Evolutionary conservation across 768 basidiomycete genomes (phyloP).

Genomic region (Chalciporus piperatus): DNA sequence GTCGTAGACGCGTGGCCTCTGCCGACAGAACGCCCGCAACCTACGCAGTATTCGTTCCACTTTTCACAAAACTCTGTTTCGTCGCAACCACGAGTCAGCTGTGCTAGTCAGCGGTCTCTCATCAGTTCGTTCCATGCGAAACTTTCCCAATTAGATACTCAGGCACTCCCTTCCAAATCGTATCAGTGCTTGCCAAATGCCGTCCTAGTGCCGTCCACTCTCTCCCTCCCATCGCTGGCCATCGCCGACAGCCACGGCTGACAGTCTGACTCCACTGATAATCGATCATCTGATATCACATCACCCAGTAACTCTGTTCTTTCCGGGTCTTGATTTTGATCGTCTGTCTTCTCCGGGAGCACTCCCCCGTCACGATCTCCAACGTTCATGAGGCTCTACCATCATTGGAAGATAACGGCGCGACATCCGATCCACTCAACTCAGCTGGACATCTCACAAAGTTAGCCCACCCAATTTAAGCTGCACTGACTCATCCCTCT

Average conservation of each 20-base stretch:
- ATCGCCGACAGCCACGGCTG: constrained; percentile 17
- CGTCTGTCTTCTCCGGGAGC: background rate
- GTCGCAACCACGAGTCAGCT: background rate
- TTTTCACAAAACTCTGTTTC: too few relatives aligned
- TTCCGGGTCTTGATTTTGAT: background rate
- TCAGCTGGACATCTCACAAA: constrained; percentile 6
- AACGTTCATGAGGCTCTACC: constrained; percentile 2
- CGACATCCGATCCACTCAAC: background rate
- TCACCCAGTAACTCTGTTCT: background rate
- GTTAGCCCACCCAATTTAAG: constrained; percentile 1
- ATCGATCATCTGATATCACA: constrained; percentile 8
- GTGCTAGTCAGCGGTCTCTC: too few relatives aligned
- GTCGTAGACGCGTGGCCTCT: constrained; percentile 13
- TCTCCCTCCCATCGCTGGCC: constrained; percentile 13
- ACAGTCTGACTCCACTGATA: constrained; percentile 14
- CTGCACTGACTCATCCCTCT: constrained; percentile 5
- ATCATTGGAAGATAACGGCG: constrained; percentile 9
- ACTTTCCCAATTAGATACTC: constrained; percentile 16
- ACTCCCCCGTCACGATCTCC: background rate
- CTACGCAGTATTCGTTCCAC: background rate
- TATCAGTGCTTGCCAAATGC: too few relatives aligned
- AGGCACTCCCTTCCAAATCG: constrained; percentile 10
- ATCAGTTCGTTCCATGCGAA: background rate
- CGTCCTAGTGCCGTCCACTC: too few relatives aligned
- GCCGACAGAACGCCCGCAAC: constrained; percentile 1